A percentile compares a stretch with the other conserved stretches of the same genome.
Conservation (phyloP, 2,329 filamentous ascomycete species). For the Colletotrichum theobromicola region DNA sequence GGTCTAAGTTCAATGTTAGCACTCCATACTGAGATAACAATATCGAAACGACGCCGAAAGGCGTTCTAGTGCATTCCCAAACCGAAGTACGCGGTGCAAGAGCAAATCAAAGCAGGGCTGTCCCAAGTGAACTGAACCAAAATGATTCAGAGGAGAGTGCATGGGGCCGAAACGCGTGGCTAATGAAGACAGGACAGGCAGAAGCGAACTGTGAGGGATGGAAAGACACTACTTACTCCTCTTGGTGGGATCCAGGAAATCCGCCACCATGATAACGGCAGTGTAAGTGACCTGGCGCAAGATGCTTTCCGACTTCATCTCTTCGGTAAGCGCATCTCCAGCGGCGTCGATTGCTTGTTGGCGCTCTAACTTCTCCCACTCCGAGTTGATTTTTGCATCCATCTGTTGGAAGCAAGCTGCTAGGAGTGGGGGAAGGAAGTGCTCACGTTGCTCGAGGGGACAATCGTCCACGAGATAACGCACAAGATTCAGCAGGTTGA, state of each 20-base stretch:
- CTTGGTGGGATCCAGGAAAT: constrained; percentile 80
- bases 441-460: constrained; percentile 74
- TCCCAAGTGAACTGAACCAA: not conserved
- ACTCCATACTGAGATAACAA: not conserved
- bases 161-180: not conserved
- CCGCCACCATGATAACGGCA: constrained; percentile 88
- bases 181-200: not conserved
- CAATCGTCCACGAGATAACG: constrained; percentile 92
- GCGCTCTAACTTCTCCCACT: constrained; percentile 81
- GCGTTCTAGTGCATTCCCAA: not conserved
- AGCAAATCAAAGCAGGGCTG: not conserved
- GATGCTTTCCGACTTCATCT: constrained; percentile 98
- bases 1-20: constrained; percentile 30
- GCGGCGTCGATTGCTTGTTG: constrained; percentile 67
- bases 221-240: constrained; percentile 53
- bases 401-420: constrained; percentile 84
- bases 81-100: not conserved
- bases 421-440: constrained; percentile 86
- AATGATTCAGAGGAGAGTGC: not conserved
- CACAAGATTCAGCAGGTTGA: constrained; percentile 88
- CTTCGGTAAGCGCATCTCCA: constrained; percentile 83
- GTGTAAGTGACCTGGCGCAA: constrained; percentile 91
- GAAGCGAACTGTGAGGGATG: not conserved
- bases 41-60: not conserved
- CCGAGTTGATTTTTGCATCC: constrained; percentile 82